Evolutionary conservation across 352 stramenopile genomes (phyloP), one percentile per base, ranked within the genome.

Genomic region (Phytophthora ramorum): DNA sequence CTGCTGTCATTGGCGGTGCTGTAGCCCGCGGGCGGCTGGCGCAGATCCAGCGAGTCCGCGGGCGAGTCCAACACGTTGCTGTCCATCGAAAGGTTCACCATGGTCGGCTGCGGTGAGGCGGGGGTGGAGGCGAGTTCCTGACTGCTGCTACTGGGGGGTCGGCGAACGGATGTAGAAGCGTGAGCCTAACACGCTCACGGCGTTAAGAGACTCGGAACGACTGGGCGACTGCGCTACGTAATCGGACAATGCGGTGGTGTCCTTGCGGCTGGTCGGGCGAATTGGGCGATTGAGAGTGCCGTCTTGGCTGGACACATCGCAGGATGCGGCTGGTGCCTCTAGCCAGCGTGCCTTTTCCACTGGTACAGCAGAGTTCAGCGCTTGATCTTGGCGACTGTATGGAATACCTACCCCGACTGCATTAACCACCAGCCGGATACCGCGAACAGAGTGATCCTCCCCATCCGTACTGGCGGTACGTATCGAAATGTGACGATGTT

Each of bases 61-160:
- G 79, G 71, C 64, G 79, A 83, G 46, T 76, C 63, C 61, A 78
- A 50, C 43, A 72, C 71, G 45, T 70, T 70, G 72, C 65, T 76
- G 51, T 78, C 69, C 72, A 80, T 80, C 32, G 72, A 76, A 48
- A 80, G 59, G 44, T 83, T 83, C 47, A 76, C 71, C 75, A 83
- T 83, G 40, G 19, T 56, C 28, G 44, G 30, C 53, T 28, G 28
- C 48, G 43, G 40, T 65, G 53, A 65, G 40, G 44, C 43, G 45
- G 50, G 54, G 47, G 50, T 17, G 24, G 14, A 9, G 32, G 38
- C 16, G 35, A 8, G 14, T 59, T 46, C 1, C 38, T 19, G 35
- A 40, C 38, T 49, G 51, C 52, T 63, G 19, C 40, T 24, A 24
- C 22, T 24, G 22, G 43, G 22, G 45, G 45, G 8, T 37, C 63